Conservation (phyloP, 225 moss, liverwort and hornwort genomes). For the Marchantia polymorpha region DNA sequence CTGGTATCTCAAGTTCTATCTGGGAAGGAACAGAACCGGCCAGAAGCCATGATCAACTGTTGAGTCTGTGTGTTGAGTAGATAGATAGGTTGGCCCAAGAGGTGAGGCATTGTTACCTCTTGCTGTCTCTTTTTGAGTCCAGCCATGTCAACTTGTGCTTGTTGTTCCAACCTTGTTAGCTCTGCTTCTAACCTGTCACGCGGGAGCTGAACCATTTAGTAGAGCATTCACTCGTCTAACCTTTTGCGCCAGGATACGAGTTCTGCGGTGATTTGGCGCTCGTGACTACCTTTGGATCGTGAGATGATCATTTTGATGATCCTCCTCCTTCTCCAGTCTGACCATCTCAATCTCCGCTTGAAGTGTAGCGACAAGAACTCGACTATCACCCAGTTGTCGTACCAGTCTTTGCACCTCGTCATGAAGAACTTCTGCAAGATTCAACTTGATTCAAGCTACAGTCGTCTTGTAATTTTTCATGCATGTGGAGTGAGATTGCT, state of each 20-base stretch:
- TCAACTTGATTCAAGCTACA: background rate
- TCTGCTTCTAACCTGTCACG: slow-evolving; percentile 63
- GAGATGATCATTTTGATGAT: slow-evolving; percentile 43
- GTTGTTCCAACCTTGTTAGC: slow-evolving; percentile 47
- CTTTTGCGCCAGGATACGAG: background rate
- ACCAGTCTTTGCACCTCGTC: slow-evolving; percentile 64
- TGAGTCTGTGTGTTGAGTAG: background rate
- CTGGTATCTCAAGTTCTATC: slow-evolving; percentile 79
- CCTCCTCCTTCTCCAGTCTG: slow-evolving; percentile 51
- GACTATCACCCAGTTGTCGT: slow-evolving; percentile 74
- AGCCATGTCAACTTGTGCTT: slow-evolving; percentile 54
- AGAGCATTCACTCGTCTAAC: background rate
- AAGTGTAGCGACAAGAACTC: slow-evolving; percentile 75
- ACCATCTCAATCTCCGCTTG: slow-evolving; percentile 69
- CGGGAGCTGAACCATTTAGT: background rate
- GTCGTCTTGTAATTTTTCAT: background rate
- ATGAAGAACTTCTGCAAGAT: slow-evolving; percentile 45
- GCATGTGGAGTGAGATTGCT: too few relatives aligned
- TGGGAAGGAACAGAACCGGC: slow-evolving; percentile 18
- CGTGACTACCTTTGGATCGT: slow-evolving; percentile 60
- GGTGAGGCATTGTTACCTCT: slow-evolving; percentile 45
- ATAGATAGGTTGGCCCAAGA: background rate
- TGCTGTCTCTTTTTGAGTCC: slow-evolving; percentile 59
- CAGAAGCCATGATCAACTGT: background rate
- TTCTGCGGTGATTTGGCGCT: too few relatives aligned